phyloP scores from a whole-genome alignment of 768 basidiomycete species.

The Neoboletus magnificus region DNA sequence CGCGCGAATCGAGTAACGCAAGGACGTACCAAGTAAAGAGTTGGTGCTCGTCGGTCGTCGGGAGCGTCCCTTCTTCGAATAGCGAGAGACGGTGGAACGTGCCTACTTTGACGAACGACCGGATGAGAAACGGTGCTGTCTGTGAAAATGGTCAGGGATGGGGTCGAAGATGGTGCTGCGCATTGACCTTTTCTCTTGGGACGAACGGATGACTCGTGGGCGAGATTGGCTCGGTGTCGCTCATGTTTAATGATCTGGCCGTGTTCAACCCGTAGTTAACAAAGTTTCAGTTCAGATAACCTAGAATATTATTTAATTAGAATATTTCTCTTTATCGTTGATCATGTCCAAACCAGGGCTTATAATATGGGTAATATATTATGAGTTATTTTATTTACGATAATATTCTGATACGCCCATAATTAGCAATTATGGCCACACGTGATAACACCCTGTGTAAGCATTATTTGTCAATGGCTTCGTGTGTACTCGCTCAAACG shows the following conservation, averaged over 20 bases:
- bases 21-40: slow-evolving; percentile 68
- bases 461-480: too few species aligned
- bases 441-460: neutral
- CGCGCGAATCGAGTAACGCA: neutral
- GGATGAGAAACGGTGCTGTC: slow-evolving; percentile 80
- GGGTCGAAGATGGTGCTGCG: accelerated
- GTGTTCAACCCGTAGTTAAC: neutral
- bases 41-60: slow-evolving; percentile 79
- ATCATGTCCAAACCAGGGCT: too few species aligned
- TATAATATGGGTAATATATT: too few species aligned
- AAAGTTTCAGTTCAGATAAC: too few species aligned
- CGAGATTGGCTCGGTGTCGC: slow-evolving; percentile 40
- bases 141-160: slow-evolving; percentile 24
- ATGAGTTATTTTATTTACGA: too few species aligned
- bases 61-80: slow-evolving; percentile 76
- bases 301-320: too few species aligned
- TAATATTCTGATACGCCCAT: too few species aligned
- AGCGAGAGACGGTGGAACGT: slow-evolving; percentile 68
- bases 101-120: slow-evolving; percentile 80
- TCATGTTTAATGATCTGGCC: slow-evolving; percentile 13
- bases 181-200: slow-evolving; percentile 55
- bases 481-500: too few species aligned
- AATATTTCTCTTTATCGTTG: too few species aligned
- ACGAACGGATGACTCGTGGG: slow-evolving; percentile 46
- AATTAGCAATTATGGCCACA: too few species aligned